Percentiles rank a stretch among this genome's conserved stretches.
Evolutionary conservation across 139 green algal genomes (phyloP).

Genomic region (Coccomyxa sp.): DNA sequence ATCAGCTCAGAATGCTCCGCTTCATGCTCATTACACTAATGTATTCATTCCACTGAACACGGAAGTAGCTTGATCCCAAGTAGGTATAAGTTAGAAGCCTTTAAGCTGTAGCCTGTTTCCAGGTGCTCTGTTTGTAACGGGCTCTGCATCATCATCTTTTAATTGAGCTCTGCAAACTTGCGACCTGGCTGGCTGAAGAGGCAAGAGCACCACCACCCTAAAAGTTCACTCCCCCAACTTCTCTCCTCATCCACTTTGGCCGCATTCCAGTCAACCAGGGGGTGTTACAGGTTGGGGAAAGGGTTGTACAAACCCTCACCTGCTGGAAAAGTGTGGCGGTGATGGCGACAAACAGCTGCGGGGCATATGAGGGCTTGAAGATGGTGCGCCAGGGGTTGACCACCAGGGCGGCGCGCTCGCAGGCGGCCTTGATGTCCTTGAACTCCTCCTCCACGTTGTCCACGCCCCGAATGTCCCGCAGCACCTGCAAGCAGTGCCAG

Average conservation of each 20-base stretch:
- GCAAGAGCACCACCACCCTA: too few species aligned
- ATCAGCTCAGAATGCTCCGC: too few species aligned
- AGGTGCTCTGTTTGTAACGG: too few species aligned
- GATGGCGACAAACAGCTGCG: constrained; percentile 17
- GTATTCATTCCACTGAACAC: too few species aligned
- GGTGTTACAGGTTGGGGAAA: not conserved
- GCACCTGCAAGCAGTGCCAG: constrained; percentile 7
- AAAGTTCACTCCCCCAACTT: not conserved
- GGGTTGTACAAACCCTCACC: not conserved
- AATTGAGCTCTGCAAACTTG: too few species aligned
- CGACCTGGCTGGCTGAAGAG: too few species aligned
- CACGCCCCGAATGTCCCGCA: constrained; percentile 14
- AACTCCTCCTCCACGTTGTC: constrained; percentile 21
- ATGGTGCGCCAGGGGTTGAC: constrained; percentile 20
- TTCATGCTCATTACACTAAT: too few species aligned
- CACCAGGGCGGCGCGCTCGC: constrained; percentile 7
- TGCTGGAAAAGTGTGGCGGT: constrained; percentile 10
- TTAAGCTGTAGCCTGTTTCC: too few species aligned
- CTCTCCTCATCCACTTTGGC: not conserved
- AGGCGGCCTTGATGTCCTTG: constrained; percentile 11
- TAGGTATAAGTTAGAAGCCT: too few species aligned
- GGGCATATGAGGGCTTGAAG: constrained; percentile 12
- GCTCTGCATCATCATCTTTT: too few species aligned
- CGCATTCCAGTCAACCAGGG: not conserved
- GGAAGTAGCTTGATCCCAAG: too few species aligned